A percentile compares a stretch with the other conserved stretches of the same genome.
Conservation (phyloP, 2,329 filamentous ascomycete genomes). For the Curvularia hawaiiensis region DNA sequence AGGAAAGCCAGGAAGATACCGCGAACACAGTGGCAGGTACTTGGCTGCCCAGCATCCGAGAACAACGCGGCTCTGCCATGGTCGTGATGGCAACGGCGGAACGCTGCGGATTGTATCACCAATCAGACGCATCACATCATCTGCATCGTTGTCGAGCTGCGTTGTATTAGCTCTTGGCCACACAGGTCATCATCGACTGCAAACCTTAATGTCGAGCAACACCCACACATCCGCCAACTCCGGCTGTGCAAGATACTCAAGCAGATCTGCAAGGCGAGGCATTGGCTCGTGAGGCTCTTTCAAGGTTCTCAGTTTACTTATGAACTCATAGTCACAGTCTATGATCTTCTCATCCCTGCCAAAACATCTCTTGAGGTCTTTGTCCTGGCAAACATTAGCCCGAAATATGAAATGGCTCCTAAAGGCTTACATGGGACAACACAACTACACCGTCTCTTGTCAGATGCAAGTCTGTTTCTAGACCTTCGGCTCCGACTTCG, state of each 20-base stretch:
- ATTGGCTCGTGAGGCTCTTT: constrained; percentile 71
- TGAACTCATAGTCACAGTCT: constrained; percentile 77
- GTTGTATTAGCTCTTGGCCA: constrained; percentile 9
- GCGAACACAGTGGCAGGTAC: constrained; percentile 68
- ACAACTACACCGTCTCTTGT: constrained; percentile 84
- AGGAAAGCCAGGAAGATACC: constrained; percentile 66
- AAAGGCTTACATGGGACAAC: constrained; percentile 70
- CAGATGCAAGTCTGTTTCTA: constrained; percentile 89
- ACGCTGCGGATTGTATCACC: constrained; percentile 65
- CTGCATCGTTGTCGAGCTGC: constrained; percentile 71
- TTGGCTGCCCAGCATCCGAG: constrained; percentile 83
- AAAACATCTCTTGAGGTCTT: constrained; percentile 79
- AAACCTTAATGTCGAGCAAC: constrained; percentile 85
- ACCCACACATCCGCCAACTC: constrained; percentile 75
- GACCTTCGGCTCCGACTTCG: constrained; percentile 73
- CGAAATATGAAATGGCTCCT: neutral
- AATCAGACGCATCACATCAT: constrained; percentile 72
- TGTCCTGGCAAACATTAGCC: constrained; percentile 60
- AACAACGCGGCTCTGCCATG: constrained; percentile 76
- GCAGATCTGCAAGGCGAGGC: constrained; percentile 74
- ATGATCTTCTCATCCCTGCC: constrained; percentile 73
- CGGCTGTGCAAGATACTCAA: constrained; percentile 71
- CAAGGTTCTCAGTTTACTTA: constrained; percentile 71
- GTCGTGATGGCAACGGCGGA: constrained; percentile 48
- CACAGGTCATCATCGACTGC: constrained; percentile 3